Base-by-base conservation (phyloP, 2,329 filamentous ascomycete species). In the Cladophialophora carrionii region DNA sequence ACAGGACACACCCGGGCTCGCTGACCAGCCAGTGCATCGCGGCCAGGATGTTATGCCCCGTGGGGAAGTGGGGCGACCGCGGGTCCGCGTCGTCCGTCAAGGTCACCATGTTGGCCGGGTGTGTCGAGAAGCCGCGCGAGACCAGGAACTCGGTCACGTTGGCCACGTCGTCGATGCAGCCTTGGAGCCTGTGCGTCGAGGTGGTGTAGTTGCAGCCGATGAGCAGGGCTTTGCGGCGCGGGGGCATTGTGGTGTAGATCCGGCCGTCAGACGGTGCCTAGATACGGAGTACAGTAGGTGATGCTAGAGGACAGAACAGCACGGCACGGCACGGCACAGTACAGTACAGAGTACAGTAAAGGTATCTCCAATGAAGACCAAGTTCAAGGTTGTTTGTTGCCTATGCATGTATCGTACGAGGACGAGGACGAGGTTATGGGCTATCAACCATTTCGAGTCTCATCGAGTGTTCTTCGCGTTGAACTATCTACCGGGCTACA, bases 11-110 rank as follows among this genome's bases (percentile, higher is more conserved):
- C 1, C 62, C 66, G 22, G 68, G 68, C 54, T 70, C 68, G 4
- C 70, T 66, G 43, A 86, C 81, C 1, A 87, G 79, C 85, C 85
- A 87, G 61, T 83, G 77, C 74, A 87, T 85, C 3, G 85, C 85
- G 2, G 81, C 81, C 46, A 83, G 72, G 20, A 83, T 77, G 68
- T 81, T 81, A 68, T 77, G 77, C 8, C 77, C 79, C 0, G 74
- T 77, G 0, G 79, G 79, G 57, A 73, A 78, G 64, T 76, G 76
- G 0, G 76, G 72, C 1, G 82, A 83, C 9, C 81, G 80, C 0
- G 84, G 82, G 61, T 83, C 79, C 12, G 46, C 56, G 7, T 20
- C 37, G 68, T 83, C 81, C 10, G 77, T 77, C 41, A 84, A 71
- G 17, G 82, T 76, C 8, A 83, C 80, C 66, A 80, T 80, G 57